Evolutionary conservation across 1,284 basidiomycete genomes (phyloP).

Genomic region (Boletus sp.): DNA sequence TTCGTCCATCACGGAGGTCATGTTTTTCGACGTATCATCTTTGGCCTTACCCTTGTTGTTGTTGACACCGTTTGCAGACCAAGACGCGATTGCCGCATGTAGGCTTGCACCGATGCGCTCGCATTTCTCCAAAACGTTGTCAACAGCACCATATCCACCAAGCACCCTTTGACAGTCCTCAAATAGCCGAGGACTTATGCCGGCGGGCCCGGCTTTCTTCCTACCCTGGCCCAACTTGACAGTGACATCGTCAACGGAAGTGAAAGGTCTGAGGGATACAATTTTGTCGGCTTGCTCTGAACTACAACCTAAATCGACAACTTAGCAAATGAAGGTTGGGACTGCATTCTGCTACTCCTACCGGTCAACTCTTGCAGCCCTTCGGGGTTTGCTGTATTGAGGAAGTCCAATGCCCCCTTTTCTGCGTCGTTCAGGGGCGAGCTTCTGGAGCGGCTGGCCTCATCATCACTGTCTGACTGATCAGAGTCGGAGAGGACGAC

Average conservation of each 20-base stretch:
- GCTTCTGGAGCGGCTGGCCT: slow-evolving; percentile 24
- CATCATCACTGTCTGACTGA: slow-evolving; percentile 41
- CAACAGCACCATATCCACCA: slow-evolving; percentile 87
- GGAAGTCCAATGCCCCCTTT: slow-evolving; percentile 73
- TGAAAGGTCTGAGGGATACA: slow-evolving; percentile 79
- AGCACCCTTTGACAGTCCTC: slow-evolving; percentile 89
- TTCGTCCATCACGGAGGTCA: slow-evolving; percentile 33
- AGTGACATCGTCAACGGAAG: slow-evolving; percentile 73
- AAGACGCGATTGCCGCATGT: slow-evolving; percentile 69
- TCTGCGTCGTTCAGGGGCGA: slow-evolving; percentile 23
- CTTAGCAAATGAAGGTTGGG: slow-evolving; percentile 12
- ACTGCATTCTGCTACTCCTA: slow-evolving; percentile 35
- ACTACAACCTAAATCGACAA: slow-evolving; percentile 66
- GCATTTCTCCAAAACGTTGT: slow-evolving; percentile 84
- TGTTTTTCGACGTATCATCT: slow-evolving; percentile 26
- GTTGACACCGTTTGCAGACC: slow-evolving; percentile 52
- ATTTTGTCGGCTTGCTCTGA: slow-evolving; percentile 80
- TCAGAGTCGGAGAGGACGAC: slow-evolving; percentile 68
- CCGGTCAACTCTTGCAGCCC: slow-evolving; percentile 88
- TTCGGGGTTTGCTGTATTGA: slow-evolving; percentile 74
- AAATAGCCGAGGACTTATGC: slow-evolving; percentile 87
- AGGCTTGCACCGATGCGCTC: slow-evolving; percentile 77
- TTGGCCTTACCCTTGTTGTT: slow-evolving; percentile 41
- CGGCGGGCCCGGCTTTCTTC: slow-evolving; percentile 76
- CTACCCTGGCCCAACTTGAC: slow-evolving; percentile 75